Conservation (phyloP, 495 filamentous ascomycete genomes). For the Lasiosphaeriaceae sp. region DNA sequence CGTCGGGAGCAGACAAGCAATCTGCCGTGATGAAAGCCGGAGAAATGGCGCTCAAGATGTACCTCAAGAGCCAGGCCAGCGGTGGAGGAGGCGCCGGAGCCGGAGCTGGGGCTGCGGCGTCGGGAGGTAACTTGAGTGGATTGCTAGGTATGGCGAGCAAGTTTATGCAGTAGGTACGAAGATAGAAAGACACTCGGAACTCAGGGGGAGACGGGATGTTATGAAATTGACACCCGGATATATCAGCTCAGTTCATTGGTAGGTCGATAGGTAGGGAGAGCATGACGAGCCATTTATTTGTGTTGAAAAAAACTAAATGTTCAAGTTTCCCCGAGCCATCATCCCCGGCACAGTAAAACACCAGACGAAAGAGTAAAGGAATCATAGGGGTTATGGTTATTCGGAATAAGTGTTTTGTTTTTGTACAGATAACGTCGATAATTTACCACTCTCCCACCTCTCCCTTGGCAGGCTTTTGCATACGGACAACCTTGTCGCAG, state of each 20-base stretch:
- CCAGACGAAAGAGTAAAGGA: too few species aligned
- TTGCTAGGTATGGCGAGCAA: constrained; percentile 20
- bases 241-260: too few species aligned
- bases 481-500: constrained; percentile 73
- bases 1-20: constrained; percentile 45
- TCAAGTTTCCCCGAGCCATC: too few species aligned
- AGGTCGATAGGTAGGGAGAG: too few species aligned
- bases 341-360: too few species aligned
- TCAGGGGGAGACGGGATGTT: neutral
- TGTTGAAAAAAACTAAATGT: too few species aligned
- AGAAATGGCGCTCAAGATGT: constrained; percentile 55
- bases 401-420: neutral
- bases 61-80: constrained; percentile 44
- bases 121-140: constrained; percentile 2
- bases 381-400: neutral
- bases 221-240: too few species aligned
- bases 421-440: neutral
- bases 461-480: constrained; percentile 49
- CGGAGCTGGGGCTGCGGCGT: constrained; percentile 4
- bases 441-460: constrained; percentile 50
- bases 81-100: constrained; percentile 6
- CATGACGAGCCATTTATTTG: too few species aligned
- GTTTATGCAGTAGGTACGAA: constrained; percentile 10
- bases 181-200: neutral
- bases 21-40: constrained; percentile 48